These are phyloP conservation scores for Rutstroemia sp. DNA, from an alignment of 2,329 filamentous ascomycete species.

Conservation along the genomic window DNA sequence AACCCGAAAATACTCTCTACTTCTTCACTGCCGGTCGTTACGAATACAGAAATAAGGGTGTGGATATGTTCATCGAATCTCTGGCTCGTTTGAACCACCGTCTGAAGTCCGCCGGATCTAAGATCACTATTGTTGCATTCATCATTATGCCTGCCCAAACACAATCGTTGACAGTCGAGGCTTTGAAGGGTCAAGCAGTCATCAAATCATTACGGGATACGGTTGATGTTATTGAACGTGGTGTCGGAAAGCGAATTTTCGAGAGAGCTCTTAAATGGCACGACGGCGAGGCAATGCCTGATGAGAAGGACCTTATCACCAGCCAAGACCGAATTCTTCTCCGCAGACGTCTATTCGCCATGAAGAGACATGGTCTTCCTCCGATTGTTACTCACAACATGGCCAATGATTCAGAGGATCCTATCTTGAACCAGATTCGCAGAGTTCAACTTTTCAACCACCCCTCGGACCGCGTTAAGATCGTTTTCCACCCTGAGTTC, in stretches of 20 bases:
- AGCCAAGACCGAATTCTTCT: constrained; percentile 88
- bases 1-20: constrained; percentile 93
- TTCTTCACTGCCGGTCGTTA: constrained; percentile 97
- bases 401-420: constrained; percentile 88
- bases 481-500: constrained; percentile 97
- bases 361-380: constrained; percentile 86
- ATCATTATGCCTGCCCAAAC: constrained; percentile 99
- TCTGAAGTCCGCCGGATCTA: constrained; percentile 76
- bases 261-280: constrained; percentile 93
- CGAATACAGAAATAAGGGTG: constrained; percentile 96
- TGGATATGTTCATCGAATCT: constrained; percentile 99
- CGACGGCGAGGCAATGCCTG: constrained; percentile 85
- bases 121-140: constrained; percentile 92
- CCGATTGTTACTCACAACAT: constrained; percentile 99
- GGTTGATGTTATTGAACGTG: constrained; percentile 83
- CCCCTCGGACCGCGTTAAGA: constrained; percentile 88
- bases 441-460: constrained; percentile 97
- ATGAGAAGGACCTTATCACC: constrained; percentile 93
- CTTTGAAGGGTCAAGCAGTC: constrained; percentile 91
- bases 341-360: constrained; percentile 84
- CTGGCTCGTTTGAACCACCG: constrained; percentile 90
- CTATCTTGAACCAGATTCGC: constrained; percentile 90
- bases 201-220: constrained; percentile 95
- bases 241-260: constrained; percentile 88
- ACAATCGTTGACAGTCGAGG: constrained; percentile 88